phyloP scores from a whole-genome alignment of 2,329 filamentous ascomycete species.

The Talaromyces rugulosus region DNA sequence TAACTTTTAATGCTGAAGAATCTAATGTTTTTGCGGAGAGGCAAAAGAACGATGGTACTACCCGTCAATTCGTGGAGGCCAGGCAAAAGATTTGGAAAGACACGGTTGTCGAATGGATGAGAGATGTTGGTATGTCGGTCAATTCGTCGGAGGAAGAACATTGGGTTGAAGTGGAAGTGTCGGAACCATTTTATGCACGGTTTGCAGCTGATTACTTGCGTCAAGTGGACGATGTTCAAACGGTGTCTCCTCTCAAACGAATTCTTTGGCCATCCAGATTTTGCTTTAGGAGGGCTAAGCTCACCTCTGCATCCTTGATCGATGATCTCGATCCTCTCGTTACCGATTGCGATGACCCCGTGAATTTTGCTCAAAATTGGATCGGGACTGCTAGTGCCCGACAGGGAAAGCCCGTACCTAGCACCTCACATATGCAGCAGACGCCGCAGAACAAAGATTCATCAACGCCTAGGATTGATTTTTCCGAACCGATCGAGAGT shows the following conservation, averaged over 20 bases:
- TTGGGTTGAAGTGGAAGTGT: conserved; percentile 41
- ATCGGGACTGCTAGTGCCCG: conserved; percentile 24
- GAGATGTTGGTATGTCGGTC: conserved; percentile 31
- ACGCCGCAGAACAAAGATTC: conserved; percentile 20
- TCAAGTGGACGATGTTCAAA: conserved; percentile 23
- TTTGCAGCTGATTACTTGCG: conserved; percentile 30
- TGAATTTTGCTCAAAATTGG: conserved; percentile 43
- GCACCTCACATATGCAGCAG: conserved; percentile 16
- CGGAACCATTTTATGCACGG: conserved; percentile 35
- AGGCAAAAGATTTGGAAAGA: conserved; percentile 32
- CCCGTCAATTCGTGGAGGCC: conserved; percentile 8
- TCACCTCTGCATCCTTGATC: conserved; percentile 10
- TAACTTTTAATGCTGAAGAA: conserved; percentile 22
- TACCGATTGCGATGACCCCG: conserved; percentile 29
- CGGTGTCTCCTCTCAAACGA: conserved; percentile 33
- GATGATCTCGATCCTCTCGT: conserved; percentile 17
- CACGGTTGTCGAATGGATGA: conserved; percentile 33
- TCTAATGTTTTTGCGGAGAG: conserved; percentile 20
- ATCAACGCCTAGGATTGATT: conserved; percentile 21
- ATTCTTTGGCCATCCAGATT: conserved; percentile 43
- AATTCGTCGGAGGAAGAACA: conserved; percentile 26
- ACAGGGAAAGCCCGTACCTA: conserved; percentile 13
- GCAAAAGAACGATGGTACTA: conserved; percentile 12
- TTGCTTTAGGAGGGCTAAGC: conserved; percentile 36
- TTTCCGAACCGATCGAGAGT: conserved; percentile 31